These are phyloP conservation scores for Cercospora nicotianae DNA, from an alignment of 2,329 filamentous ascomycete species.

Conservation along the genomic window DNA sequence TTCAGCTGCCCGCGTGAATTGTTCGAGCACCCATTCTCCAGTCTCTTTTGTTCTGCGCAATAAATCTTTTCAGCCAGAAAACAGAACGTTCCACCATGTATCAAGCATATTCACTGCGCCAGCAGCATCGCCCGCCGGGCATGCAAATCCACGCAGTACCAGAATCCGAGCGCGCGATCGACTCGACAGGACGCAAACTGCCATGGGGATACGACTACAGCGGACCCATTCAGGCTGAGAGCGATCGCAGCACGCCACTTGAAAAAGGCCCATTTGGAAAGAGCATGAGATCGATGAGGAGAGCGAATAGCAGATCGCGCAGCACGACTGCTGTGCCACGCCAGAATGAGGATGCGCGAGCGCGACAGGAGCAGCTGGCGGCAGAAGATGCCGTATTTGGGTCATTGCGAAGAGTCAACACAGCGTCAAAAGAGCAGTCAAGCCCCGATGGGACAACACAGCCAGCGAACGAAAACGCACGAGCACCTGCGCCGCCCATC, in stretches of 20 bases:
- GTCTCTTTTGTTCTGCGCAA: constrained; percentile 1
- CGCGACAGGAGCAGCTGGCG: constrained; percentile 46
- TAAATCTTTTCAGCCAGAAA: neutral
- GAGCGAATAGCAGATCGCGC: constrained; percentile 21
- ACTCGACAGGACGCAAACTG: constrained; percentile 58
- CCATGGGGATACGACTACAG: constrained; percentile 60
- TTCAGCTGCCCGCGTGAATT: neutral
- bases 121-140: constrained; percentile 30
- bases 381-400: constrained; percentile 52
- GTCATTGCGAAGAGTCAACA: constrained; percentile 28
- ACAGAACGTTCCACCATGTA: constrained; percentile 11
- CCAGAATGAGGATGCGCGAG: constrained; percentile 56
- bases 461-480: constrained; percentile 1
- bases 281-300: constrained; percentile 37
- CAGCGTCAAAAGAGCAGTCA: constrained; percentile 35
- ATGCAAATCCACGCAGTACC: constrained; percentile 69
- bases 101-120: constrained; percentile 18
- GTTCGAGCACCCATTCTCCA: neutral
- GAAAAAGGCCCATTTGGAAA: constrained; percentile 64
- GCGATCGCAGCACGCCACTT: constrained; percentile 47
- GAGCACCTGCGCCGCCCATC: constrained; percentile 31
- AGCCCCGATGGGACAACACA: constrained; percentile 37
- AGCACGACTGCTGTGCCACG: constrained; percentile 58
- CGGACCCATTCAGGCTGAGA: constrained; percentile 10
- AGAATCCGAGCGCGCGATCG: constrained; percentile 60